Conservation (phyloP, 805 yeast species). For the Saturnispora quitensis region DNA sequence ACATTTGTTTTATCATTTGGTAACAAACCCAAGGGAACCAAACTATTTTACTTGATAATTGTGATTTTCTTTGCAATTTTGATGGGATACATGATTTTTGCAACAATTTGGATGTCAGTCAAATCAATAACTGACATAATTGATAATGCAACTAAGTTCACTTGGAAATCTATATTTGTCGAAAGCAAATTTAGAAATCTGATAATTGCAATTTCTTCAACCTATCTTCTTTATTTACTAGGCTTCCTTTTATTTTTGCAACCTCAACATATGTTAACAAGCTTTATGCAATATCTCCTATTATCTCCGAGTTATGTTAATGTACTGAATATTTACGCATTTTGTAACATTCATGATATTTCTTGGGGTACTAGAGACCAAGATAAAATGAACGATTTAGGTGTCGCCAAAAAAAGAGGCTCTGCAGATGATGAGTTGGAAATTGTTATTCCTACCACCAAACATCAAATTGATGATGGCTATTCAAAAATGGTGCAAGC, state of each 20-base stretch:
- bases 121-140: slow-evolving; percentile 39
- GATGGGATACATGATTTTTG: slow-evolving; percentile 84
- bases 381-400: slow-evolving; percentile 62
- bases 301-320: slow-evolving; percentile 86
- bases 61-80: slow-evolving; percentile 75
- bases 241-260: slow-evolving; percentile 78
- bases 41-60: slow-evolving; percentile 63
- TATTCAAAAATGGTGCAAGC: slow-evolving; percentile 58
- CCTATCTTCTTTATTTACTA: slow-evolving; percentile 70
- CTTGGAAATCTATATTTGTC: slow-evolving; percentile 41
- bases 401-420: slow-evolving; percentile 57
- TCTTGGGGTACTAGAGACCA: slow-evolving; percentile 98
- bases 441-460: slow-evolving; percentile 66
- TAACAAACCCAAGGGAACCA: slow-evolving; percentile 88
- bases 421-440: slow-evolving; percentile 56
- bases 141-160: slow-evolving; percentile 31
- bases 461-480: slow-evolving; percentile 64
- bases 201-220: slow-evolving; percentile 75
- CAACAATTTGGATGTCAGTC: slow-evolving; percentile 74
- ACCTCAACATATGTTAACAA: slow-evolving; percentile 88
- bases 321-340: slow-evolving; percentile 87
- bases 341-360: slow-evolving; percentile 91
- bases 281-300: slow-evolving; percentile 74
- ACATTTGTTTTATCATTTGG: slow-evolving; percentile 90
- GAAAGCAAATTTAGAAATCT: slow-evolving; percentile 76